Evolutionary conservation across 148 eudicot genomes (phyloP).

Genomic region (Chenopodium album): DNA sequence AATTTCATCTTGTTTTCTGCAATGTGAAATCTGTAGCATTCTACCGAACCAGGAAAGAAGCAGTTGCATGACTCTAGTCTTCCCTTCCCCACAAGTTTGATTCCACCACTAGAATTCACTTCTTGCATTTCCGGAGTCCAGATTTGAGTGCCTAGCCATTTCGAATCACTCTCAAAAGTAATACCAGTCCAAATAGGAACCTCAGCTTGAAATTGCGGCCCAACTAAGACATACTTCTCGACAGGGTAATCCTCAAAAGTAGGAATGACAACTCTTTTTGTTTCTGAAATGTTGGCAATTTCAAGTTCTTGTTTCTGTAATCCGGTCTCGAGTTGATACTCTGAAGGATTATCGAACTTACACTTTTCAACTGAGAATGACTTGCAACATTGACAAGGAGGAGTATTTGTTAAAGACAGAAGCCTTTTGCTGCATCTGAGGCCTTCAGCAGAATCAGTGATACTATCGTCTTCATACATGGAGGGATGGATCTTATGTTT

Average conservation of each 20-base stretch:
- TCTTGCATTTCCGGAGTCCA: conserved; percentile 53
- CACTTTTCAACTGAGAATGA: conserved; percentile 29
- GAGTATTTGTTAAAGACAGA: conserved; percentile 37
- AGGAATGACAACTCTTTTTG: conserved; percentile 12
- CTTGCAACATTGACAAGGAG: conserved; percentile 48
- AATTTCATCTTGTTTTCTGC: conserved; percentile 64
- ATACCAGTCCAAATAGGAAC: conserved; percentile 67
- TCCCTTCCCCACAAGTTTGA: conserved; percentile 38
- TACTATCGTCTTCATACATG: conserved; percentile 53
- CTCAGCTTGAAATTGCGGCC: conserved; percentile 63
- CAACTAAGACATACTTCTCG: conserved; percentile 46
- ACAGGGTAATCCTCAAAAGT: conserved; percentile 27
- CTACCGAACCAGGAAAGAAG: conserved; percentile 47
- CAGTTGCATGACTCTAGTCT: conserved; percentile 52
- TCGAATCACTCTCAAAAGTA: conserved; percentile 54
- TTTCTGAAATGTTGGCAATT: conserved; percentile 20
- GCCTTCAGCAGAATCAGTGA: conserved; percentile 34
- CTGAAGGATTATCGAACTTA: conserved; percentile 20
- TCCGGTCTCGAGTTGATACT: conserved; percentile 14
- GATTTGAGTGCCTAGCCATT: conserved; percentile 73
- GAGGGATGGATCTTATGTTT: conserved; percentile 67
- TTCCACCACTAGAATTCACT: conserved; percentile 1
- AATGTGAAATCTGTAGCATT: conserved; percentile 72
- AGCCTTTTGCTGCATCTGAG: conserved; percentile 60
- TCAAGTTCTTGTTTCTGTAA: conserved; percentile 24